phyloP scores from a whole-genome alignment of 495 filamentous ascomycete species.

The Hypomontagnella submonticulosa region DNA sequence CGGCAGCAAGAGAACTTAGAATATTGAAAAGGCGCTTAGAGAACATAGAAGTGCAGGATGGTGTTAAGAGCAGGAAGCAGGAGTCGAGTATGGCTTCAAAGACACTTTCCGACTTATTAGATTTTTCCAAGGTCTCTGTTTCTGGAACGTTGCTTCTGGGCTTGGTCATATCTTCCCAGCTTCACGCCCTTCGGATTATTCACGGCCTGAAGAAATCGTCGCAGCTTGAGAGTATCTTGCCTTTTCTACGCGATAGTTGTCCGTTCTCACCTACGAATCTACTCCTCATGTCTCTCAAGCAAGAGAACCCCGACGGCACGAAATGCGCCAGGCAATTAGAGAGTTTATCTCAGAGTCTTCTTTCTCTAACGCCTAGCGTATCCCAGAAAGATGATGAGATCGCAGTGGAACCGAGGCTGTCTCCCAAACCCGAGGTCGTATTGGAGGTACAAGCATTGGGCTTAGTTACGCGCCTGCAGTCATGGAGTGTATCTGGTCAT shows the following conservation, averaged over 20 bases:
- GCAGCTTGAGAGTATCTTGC: conserved; percentile 62
- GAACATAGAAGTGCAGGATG: conserved; percentile 47
- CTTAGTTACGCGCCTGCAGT: conserved; percentile 70
- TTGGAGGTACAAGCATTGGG: conserved; percentile 75
- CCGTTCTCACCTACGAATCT: conserved; percentile 73
- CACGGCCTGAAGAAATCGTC: conserved; percentile 61
- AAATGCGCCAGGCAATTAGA: conserved; percentile 79
- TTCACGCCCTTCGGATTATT: conserved; percentile 63
- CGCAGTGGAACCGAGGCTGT: conserved; percentile 59
- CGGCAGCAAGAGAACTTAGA: conserved; percentile 81
- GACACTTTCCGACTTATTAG: conserved; percentile 70
- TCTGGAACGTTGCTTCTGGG: conserved; percentile 55
- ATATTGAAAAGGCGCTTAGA: conserved; percentile 72
- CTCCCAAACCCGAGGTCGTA: conserved; percentile 66
- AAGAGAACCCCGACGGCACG: conserved; percentile 54
- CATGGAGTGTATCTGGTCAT: conserved; percentile 80
- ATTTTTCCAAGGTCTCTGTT: conserved; percentile 59
- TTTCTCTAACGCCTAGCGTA: conserved; percentile 70
- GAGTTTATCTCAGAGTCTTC: conserved; percentile 70
- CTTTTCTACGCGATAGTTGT: conserved; percentile 56
- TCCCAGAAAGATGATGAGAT: conserved; percentile 63
- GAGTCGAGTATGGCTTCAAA: conserved; percentile 53
- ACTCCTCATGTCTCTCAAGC: conserved; percentile 64
- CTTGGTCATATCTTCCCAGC: conserved; percentile 64
- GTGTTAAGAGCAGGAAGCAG: conserved; percentile 40